Percentiles rank a stretch among this genome's conserved stretches.
These are phyloP conservation scores for Phytophthora hibernalis DNA, from an alignment of 352 stramenopile genomes.

Conservation along the genomic window DNA sequence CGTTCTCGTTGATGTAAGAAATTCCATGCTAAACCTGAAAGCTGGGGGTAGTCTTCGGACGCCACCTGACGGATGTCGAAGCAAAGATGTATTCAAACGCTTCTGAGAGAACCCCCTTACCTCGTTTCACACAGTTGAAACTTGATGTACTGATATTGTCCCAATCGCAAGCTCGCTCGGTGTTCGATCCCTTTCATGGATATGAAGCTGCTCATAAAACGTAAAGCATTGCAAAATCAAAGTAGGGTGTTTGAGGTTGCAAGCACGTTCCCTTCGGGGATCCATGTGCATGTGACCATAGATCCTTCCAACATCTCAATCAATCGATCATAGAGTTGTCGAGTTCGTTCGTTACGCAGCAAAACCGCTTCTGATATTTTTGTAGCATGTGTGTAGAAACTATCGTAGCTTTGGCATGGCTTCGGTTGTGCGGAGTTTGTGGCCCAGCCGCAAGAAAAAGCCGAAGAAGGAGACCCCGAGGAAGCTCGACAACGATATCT, in stretches of 20 bases:
- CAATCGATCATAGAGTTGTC: background rate
- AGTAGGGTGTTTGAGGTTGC: constrained; percentile 84
- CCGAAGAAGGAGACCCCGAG: constrained; percentile 43
- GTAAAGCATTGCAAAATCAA: constrained; percentile 57
- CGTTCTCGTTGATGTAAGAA: constrained; percentile 74
- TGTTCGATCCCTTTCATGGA: constrained; percentile 50
- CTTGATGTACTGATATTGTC: constrained; percentile 3
- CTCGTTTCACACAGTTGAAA: background rate
- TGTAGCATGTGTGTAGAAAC: no score
- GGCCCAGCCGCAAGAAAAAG: constrained; percentile 36
- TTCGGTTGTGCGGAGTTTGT: constrained; percentile 8
- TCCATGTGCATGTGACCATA: constrained; percentile 80
- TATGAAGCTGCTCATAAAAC: constrained; percentile 60
- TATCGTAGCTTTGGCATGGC: constrained; percentile 8
- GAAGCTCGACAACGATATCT: constrained; percentile 54
- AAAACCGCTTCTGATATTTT: no score
- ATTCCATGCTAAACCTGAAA: constrained; percentile 88
- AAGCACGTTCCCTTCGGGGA: constrained; percentile 36
- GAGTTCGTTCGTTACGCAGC: no score
- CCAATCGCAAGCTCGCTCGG: constrained; percentile 71
- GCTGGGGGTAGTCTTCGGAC: constrained; percentile 29
- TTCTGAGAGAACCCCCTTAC: constrained; percentile 70
- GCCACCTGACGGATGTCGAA: constrained; percentile 57
- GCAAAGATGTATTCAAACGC: constrained; percentile 77
- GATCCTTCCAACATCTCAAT: constrained; percentile 60